Evolutionary conservation across 169 alveolate species (phyloP).

Genomic region (Eimeria necatrix): DNA sequence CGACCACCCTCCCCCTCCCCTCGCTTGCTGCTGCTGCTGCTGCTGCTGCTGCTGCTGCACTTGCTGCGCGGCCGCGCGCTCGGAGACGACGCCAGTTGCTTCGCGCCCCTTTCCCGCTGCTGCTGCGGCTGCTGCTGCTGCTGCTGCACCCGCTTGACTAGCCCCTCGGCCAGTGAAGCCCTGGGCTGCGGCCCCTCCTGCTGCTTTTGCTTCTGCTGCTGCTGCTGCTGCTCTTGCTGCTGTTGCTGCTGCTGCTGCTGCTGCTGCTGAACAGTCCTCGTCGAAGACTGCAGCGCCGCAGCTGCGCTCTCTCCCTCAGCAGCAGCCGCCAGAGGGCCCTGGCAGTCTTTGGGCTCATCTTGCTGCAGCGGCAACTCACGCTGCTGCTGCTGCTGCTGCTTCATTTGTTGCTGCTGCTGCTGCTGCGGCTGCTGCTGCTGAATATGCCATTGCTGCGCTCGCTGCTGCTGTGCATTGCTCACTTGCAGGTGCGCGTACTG

Average conservation of each 20-base stretch:
- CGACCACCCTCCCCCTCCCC: not conserved
- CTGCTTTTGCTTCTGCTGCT: not conserved
- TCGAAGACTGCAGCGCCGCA: too few species aligned
- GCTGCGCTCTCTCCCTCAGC: not conserved
- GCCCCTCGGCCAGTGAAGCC: too few species aligned
- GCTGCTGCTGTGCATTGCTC: not conserved
- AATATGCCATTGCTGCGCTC: not conserved
- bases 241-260: conserved; percentile 19
- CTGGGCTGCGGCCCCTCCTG: not conserved
- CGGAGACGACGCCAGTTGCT: not conserved
- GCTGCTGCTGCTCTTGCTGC: not conserved
- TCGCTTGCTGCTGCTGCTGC: conserved; percentile 26
- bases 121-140: too few species aligned
- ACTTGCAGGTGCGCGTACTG: not conserved
- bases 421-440: not conserved
- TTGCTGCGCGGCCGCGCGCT: conserved; percentile 6
- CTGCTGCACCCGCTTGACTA: not conserved
- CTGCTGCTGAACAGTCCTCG: not conserved
- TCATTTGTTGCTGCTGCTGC: not conserved
- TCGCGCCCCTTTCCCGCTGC: too few species aligned
- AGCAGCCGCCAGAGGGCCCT: too few species aligned
- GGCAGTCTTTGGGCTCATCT: too few species aligned
- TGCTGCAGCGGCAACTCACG: not conserved
- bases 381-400: not conserved
- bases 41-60: not conserved